Evolutionary conservation across 1,139 yeast species (phyloP), one percentile per base, ranked within the genome.

Genomic region (Diutina catenulata): DNA sequence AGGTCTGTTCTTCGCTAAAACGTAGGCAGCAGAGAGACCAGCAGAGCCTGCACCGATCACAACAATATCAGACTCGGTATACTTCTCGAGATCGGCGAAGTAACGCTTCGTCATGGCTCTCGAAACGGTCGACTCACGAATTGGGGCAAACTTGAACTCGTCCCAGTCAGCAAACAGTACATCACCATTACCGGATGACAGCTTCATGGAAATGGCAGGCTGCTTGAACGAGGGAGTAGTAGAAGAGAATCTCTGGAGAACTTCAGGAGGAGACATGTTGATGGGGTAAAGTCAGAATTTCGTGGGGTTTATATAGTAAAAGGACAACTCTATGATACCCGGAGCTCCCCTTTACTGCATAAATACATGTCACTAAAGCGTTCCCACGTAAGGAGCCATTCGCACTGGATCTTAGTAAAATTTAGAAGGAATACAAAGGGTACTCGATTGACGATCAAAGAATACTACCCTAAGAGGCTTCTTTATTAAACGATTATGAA

Each of bases 41-140:
- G 86, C 78, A 18, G 84, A 77, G 28, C 91, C 91, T 31, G 87
- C 88, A 41, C 91, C 91, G 45, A 80, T 70, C 50, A 80, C 75
- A 32, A 80, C 83, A 37, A 80, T 72, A 43, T 80, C 91, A 16
- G 81, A 71, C 49, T 80, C 88, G 25, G 87, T 78, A 53, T 72
- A 79, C 54, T 74, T 78, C 60, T 80, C 84, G 50, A 80, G 60
- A 51, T 80, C 91, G 37, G 72, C 70, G 55, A 80, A 80, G 61
- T 80, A 81, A 45, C 91, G 73, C 47, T 64, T 68, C 38, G 88
- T 80, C 91, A 81, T 80, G 28, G 91, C 91, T 44, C 91, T 69
- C n/a, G 88, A 78, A 27, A 80, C 88, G 3, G 82, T 76, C 8
- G 86, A 76, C 59, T 80, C 91, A 44, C 88, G 69, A 49, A 80